Base-by-base conservation (phyloP, 371 early-diverging fungal genomes). In the Zopfochytrium polystomum region DNA sequence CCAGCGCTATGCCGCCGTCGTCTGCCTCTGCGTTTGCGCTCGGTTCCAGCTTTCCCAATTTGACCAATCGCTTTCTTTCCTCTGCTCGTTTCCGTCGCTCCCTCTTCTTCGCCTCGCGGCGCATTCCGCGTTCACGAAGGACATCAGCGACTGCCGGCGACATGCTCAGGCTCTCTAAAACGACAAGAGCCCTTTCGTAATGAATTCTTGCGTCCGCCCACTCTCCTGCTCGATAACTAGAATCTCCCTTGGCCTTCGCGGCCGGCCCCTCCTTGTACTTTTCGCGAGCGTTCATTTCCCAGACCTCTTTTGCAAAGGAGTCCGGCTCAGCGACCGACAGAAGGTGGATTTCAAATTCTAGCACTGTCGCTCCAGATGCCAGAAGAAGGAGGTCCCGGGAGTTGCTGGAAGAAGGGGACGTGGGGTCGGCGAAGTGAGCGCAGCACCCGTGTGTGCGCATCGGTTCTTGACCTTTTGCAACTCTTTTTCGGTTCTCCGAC, bases 341-440 rank as follows among this genome's bases (percentile, higher is more conserved):
- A 26, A 79, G 65, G 23, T 71, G 72, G 53, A 79, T 65, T 31
- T 79, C 79, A 43, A 79, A 69, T 50, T 79, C 79, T 15, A 79
- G 62, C 11, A 72, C 72, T 2, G 65, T 61, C 32, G 59, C 62
- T 29, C 58, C 29, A 45, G 22, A 15, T 18, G 48, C 34, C 25
- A 58, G 59, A 11, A 58, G 26, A 26, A 62, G 52, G 30, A 62
- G 54, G 30, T 67, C 67, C 2, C 52, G 50, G 49, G 11, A 65
- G 29, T 55, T 52, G 45, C 62, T 55, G 25, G 64, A 51, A 9
- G 64, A 62, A 60, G 73, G 43, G 31, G 57, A 60, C 47, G 63
- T 60, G 23, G 51, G 61, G 11, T 48, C 15, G 3, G 56, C 61
- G n/a, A n/a, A n/a, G n/a, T n/a, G n/a, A 13, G 72, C 78, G 53